phyloP scores from a whole-genome alignment of 2,329 filamentous ascomycete genomes.

The Beauveria bassiana region DNA sequence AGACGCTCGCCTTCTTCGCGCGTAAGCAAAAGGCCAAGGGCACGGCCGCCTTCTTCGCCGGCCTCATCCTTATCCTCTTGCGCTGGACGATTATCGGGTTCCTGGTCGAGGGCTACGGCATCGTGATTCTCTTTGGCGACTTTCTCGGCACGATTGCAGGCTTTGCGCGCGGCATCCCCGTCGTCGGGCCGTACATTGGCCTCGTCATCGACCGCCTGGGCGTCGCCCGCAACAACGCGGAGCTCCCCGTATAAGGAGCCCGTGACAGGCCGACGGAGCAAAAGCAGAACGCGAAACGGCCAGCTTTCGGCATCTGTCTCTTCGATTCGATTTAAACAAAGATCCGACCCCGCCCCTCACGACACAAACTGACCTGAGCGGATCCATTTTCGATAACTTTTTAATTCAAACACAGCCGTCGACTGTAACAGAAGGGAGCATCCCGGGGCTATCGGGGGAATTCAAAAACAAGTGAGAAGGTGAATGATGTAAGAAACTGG shows the following conservation, averaged over 20 bases:
- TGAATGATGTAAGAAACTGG: background rate
- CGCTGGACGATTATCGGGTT: slow-evolving; percentile 92
- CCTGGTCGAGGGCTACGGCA: slow-evolving; percentile 82
- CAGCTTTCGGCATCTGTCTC: background rate
- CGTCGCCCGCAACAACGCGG: slow-evolving; percentile 62
- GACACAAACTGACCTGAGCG: background rate
- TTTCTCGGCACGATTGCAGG: slow-evolving; percentile 88
- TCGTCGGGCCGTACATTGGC: slow-evolving; percentile 82
- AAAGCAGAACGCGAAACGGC: background rate
- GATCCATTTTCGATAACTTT: background rate
- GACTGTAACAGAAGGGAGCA: background rate
- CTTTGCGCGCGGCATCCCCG: slow-evolving; percentile 76
- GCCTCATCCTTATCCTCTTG: slow-evolving; percentile 77
- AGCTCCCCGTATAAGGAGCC: slow-evolving; percentile 62
- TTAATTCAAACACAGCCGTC: background rate
- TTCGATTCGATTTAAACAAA: background rate
- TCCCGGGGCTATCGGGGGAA: background rate
- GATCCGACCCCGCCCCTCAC: background rate
- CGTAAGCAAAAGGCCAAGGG: slow-evolving; percentile 88
- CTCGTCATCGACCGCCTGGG: slow-evolving; percentile 63
- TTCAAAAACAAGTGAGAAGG: background rate
- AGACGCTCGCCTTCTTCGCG: slow-evolving; percentile 90
- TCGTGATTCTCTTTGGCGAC: slow-evolving; percentile 89
- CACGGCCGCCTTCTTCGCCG: slow-evolving; percentile 77
- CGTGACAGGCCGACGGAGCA: background rate